A percentile compares a stretch with the other conserved stretches of the same genome.
Conservation (phyloP, 495 filamentous ascomycete genomes). For the Barbatosphaeria neglecta region DNA sequence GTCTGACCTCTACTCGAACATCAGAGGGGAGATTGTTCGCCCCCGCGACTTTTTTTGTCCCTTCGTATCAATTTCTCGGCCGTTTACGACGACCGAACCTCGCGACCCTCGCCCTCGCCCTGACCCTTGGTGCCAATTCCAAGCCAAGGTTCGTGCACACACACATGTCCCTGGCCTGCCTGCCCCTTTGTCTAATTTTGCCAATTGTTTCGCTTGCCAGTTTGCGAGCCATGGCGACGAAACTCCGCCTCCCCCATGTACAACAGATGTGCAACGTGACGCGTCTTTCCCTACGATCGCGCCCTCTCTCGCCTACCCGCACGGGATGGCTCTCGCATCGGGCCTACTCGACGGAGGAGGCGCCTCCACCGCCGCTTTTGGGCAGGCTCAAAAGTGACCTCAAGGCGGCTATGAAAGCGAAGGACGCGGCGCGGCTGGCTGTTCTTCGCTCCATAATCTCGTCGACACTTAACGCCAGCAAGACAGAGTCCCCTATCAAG, state of each 20-base stretch:
- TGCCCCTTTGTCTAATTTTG: no score
- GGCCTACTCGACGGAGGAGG: constrained; percentile 25
- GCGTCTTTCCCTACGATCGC: background rate
- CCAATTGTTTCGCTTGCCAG: background rate
- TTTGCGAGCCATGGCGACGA: background rate
- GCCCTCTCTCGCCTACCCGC: background rate
- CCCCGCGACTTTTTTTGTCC: no score
- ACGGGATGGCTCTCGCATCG: constrained; percentile 6
- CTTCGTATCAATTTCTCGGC: no score
- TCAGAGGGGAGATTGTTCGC: no score
- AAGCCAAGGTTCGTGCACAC: no score
- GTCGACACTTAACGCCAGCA: constrained; percentile 43
- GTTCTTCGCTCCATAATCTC: constrained; percentile 44
- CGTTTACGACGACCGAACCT: no score
- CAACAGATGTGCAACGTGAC: no score
- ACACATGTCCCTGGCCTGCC: no score
- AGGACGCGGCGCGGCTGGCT: constrained; percentile 40
- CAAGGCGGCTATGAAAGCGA: constrained; percentile 48
- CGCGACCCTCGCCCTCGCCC: no score
- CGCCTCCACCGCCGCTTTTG: constrained; percentile 25
- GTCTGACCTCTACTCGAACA: no score
- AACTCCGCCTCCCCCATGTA: background rate
- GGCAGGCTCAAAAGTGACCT: constrained; percentile 41
- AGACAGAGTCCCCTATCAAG: constrained; percentile 39
- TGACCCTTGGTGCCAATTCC: no score